Evolutionary conservation across 805 yeast genomes (phyloP).

Genomic region (Teunomyces atbi): DNA sequence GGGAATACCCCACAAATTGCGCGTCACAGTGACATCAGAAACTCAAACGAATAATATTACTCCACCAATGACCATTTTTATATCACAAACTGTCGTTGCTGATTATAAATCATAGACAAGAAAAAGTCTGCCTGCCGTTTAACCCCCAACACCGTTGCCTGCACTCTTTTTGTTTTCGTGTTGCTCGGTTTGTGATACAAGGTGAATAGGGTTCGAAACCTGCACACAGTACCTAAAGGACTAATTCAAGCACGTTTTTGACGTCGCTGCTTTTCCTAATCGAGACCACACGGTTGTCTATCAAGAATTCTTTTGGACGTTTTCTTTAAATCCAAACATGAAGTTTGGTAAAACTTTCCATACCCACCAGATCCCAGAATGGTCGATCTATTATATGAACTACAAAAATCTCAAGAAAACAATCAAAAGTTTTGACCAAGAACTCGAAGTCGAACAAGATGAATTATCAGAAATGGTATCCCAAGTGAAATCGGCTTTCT

Average conservation of each 20-base stretch:
- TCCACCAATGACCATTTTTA: no score
- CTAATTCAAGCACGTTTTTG: background rate
- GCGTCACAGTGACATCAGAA: background rate
- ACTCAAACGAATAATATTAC: no score
- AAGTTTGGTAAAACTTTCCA: conserved; percentile 78
- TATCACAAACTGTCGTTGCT: no score
- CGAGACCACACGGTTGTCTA: background rate
- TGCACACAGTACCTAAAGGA: background rate
- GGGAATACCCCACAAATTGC: background rate
- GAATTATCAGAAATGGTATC: conserved; percentile 17
- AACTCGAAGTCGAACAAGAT: conserved; percentile 26
- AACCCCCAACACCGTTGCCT: no score
- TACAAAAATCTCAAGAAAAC: conserved; percentile 81
- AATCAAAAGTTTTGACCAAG: conserved; percentile 61
- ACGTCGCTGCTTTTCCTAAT: conserved; percentile 1
- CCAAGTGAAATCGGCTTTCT: conserved; percentile 59
- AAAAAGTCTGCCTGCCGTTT: no score
- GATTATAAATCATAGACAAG: no score
- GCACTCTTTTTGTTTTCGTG: background rate
- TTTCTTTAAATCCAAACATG: conserved; percentile 36
- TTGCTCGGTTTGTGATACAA: background rate
- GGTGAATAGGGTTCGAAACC: background rate
- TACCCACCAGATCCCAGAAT: conserved; percentile 90
- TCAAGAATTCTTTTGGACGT: background rate
- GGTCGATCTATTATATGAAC: conserved; percentile 80